Evolutionary conservation across 176 grass and related monocot species (phyloP), one percentile per base, ranked within the genome.

Genomic region (Musa schizocarpa): DNA sequence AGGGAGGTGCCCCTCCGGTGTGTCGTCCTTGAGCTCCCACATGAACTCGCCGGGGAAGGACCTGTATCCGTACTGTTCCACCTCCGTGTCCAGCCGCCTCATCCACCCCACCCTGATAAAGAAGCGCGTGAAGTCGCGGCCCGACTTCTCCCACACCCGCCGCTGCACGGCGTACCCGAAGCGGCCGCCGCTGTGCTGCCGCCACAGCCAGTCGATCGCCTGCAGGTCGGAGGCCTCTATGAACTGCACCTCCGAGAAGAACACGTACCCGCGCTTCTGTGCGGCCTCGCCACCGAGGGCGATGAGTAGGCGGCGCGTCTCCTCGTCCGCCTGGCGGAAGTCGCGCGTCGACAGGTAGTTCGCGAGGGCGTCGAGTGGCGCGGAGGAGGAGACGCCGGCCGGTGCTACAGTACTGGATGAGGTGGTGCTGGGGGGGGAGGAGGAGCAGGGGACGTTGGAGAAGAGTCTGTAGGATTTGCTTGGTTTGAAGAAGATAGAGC

Each of bases 41-140:
- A 86, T 34, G 82, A 96, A 96, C 76, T 96, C 93, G 8, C 86
- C 79, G 0, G 93, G 90, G 78, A 96, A 96, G n/a, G 90, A 59
- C 76, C 90, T 82, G 83, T 96, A 96, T 69, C 90, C 92, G 87
- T 86, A 83, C 63, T 96, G 93, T 77, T 88, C 86, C 29, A 96
- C 75, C 22, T 96, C 93, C 0, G 83, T 90, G 58, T 96, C 93
- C 29, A 96, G 87, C 81, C 86, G 84, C 89, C 88, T 96, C 93
- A 96, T 96, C 93, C 93, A 96, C n/a, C 87, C 87, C 1, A 96
- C 75, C 70, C 65, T 84, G 77, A 96, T 90, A 79, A 96, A 96
- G 65, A 96, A 86, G 50, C 87, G 82, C 9, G 89, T 92, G 83
- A 90, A 96, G 83, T 96, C 89, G 9, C 81, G 76, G 21, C 27